Conservation (phyloP, 371 early-diverging fungal genomes). For the Batkoa obscura region DNA sequence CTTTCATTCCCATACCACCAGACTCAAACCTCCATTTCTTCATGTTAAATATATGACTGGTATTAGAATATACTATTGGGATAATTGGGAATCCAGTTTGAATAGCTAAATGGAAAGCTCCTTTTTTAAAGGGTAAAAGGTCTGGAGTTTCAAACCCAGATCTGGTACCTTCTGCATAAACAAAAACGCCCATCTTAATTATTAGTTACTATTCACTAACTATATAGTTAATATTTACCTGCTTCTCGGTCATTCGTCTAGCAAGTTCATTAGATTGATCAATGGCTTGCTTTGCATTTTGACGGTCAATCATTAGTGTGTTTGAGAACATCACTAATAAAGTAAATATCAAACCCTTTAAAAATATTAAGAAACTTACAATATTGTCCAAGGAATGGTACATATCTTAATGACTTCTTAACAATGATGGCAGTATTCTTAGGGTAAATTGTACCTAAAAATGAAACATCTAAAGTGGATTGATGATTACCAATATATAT, state of each 20-base stretch:
- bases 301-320: constrained; percentile 76
- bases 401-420: constrained; percentile 54
- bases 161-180: constrained; percentile 92
- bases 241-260: constrained; percentile 43
- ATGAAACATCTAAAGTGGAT: constrained; percentile 54
- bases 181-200: constrained; percentile 61
- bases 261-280: constrained; percentile 61
- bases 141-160: constrained; percentile 42
- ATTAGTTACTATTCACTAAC: no score
- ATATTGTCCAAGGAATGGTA: constrained; percentile 71
- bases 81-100: constrained; percentile 72
- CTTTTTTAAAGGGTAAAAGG: no score
- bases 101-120: constrained; percentile 78
- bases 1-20: constrained; percentile 51
- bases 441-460: constrained; percentile 52
- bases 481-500: constrained; percentile 79
- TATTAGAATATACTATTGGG: constrained; percentile 69
- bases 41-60: constrained; percentile 46
- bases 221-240: constrained; percentile 21
- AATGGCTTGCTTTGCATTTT: constrained; percentile 57
- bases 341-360: neutral
- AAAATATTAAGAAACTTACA: constrained; percentile 31
- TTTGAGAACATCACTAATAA: constrained; percentile 43
- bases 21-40: constrained; percentile 32
- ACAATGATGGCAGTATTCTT: constrained; percentile 56